Evolutionary conservation across 2,329 filamentous ascomycete species (phyloP).

Genomic region (Kalaharituber pfeilii): DNA sequence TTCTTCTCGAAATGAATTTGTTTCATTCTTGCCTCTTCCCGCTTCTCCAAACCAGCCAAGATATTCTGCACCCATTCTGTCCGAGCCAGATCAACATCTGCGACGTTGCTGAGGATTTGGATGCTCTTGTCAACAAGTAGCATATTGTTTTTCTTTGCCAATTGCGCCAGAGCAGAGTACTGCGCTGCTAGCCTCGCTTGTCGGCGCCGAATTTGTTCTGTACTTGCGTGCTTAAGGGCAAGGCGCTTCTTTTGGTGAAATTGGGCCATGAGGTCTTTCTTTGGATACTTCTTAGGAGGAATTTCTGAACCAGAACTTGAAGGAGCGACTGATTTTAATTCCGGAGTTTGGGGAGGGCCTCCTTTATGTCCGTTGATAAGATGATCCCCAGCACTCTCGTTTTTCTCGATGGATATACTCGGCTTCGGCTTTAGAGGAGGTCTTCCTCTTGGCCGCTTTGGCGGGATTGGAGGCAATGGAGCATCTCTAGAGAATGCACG

Average conservation of each 20-base stretch:
- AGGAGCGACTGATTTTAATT: background rate
- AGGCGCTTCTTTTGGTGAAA: background rate
- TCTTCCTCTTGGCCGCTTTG: background rate
- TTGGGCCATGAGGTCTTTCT: background rate
- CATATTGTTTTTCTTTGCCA: slow-evolving; percentile 1
- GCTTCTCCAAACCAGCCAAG: background rate
- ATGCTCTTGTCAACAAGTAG: background rate
- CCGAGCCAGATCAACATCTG: background rate
- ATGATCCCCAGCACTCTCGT: background rate
- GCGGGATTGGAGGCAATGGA: background rate
- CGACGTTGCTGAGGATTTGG: background rate
- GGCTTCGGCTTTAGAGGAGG: background rate
- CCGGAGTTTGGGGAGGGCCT: background rate
- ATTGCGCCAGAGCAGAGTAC: background rate
- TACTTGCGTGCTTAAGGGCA: background rate
- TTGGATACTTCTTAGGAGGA: background rate
- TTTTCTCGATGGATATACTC: background rate
- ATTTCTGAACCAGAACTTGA: background rate
- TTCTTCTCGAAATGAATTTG: background rate
- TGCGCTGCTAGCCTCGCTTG: background rate
- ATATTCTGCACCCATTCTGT: background rate
- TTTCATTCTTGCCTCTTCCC: background rate
- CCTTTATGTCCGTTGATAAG: no score
- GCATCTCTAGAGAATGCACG: background rate
- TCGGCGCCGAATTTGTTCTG: background rate